Evolutionary conservation across 352 stramenopile genomes (phyloP), one percentile per base, ranked within the genome.

Genomic region (Elongisporangium prolatum): DNA sequence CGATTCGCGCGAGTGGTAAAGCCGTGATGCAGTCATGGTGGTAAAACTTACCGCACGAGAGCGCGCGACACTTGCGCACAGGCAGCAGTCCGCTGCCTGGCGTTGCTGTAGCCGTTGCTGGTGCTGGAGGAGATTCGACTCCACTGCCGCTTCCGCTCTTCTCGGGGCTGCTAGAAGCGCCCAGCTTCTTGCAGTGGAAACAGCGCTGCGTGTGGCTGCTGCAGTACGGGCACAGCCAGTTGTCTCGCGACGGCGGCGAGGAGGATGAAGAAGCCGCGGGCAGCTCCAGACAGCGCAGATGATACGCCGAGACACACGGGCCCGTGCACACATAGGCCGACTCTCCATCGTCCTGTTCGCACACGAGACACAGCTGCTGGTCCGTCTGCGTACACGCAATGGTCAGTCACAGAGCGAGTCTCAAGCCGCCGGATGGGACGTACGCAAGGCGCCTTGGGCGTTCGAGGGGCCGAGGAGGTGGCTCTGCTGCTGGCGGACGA

Each of bases 11-110:
- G 40, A 95, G 67, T 50, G 86, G 80, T 52, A 92, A 79, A 52
- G 83, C 84, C 34, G 80, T 84, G 50, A 95, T 91, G 52, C 86
- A 95, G 37, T 86, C 68, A 17, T 86, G 71, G 54, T 95, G 86
- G 56, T 93, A 95, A 57, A 86, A 95, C 58, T 93, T 93, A 22
- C 86, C 86, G 52, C 86, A 95, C 47, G 83, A 92, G 7, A 90
- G 63, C 48, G 86, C 86, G 24, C 86, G 76, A 57, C 86, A 95
- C 59, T 92, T 92, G 47, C 84, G 72, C 18, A 92, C 83, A 0
- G 70, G 56, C 28, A 40, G 20, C 71, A 61, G 14, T 63, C 56
- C 0, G 63, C 54, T 20, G 54, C 50, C 53, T 2, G 54, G 20
- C 17, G 38, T 28, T 21, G 56, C 44, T 1, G 21, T 5, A 17